A percentile compares a stretch with the other conserved stretches of the same genome.
These are phyloP conservation scores for Vitis hybrid DNA, from an alignment of 177 flowering plant species.

Conservation along the genomic window DNA sequence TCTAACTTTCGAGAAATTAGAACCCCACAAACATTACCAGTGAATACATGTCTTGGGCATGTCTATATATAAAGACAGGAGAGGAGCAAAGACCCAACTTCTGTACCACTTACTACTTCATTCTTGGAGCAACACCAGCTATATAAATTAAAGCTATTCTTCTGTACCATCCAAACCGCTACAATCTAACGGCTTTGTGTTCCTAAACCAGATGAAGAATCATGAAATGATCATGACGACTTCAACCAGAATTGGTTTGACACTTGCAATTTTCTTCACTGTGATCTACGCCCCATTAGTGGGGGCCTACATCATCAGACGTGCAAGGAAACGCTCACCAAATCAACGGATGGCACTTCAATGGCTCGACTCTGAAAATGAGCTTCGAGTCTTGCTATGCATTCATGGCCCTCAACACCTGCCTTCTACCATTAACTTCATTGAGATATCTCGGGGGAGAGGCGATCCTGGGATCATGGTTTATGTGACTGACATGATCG, in stretches of 20 bases:
- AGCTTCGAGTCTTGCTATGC: slow-evolving; percentile 58
- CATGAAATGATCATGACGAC: background rate
- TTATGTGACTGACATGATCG: slow-evolving; percentile 67
- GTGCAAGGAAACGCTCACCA: slow-evolving; percentile 45
- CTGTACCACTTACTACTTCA: too few species aligned
- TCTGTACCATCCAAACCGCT: too few species aligned
- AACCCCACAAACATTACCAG: too few species aligned
- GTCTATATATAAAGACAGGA: too few species aligned
- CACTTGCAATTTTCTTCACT: slow-evolving; percentile 36
- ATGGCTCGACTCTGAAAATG: slow-evolving; percentile 44
- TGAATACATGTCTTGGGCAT: too few species aligned
- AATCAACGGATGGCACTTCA: slow-evolving; percentile 50
- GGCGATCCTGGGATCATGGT: slow-evolving; percentile 36
- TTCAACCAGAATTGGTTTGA: slow-evolving; percentile 29
- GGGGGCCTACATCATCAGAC: slow-evolving; percentile 38
- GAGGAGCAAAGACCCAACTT: too few species aligned
- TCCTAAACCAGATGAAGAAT: slow-evolving; percentile 21
- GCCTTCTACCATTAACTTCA: slow-evolving; percentile 48
- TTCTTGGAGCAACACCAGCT: too few species aligned
- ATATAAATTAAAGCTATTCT: too few species aligned
- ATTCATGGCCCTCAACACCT: slow-evolving; percentile 51
- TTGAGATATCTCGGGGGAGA: slow-evolving; percentile 59
- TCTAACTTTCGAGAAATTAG: too few species aligned
- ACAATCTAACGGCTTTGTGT: background rate
- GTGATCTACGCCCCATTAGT: slow-evolving; percentile 44